These are phyloP conservation scores for Boeremia lycopersici DNA, from an alignment of 2,329 filamentous ascomycete species.

Conservation along the genomic window DNA sequence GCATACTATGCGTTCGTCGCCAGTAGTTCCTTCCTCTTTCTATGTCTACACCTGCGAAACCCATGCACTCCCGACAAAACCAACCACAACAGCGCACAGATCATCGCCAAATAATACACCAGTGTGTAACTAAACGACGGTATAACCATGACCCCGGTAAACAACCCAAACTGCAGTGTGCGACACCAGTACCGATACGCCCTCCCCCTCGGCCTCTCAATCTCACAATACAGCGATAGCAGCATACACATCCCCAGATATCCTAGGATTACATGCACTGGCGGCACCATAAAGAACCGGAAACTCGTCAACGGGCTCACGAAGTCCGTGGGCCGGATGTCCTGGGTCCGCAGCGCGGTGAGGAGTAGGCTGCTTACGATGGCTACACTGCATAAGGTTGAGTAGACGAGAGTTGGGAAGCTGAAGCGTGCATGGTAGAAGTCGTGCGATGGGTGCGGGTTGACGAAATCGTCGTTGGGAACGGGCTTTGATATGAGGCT, in stretches of 20 bases:
- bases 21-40: background rate
- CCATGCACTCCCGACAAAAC: background rate
- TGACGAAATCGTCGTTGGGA: background rate
- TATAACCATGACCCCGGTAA: background rate
- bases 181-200: background rate
- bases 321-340: slow-evolving; percentile 1
- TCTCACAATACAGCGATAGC: slow-evolving; percentile 1
- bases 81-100: background rate
- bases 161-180: background rate
- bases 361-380: background rate
- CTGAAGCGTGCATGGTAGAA: slow-evolving; percentile 7
- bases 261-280: background rate
- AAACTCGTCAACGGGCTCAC: background rate
- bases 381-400: background rate
- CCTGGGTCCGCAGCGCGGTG: background rate
- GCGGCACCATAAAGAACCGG: background rate
- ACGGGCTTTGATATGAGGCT: background rate
- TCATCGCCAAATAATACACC: background rate
- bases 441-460: slow-evolving; percentile 4
- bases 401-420: slow-evolving; percentile 5
- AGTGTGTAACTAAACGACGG: background rate
- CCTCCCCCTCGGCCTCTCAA: background rate
- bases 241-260: background rate
- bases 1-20: background rate
- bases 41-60: background rate